A percentile compares a stretch with the other conserved stretches of the same genome.
phyloP scores from a whole-genome alignment of 257 asterid genomes.

The Solanum chiquidenum region DNA sequence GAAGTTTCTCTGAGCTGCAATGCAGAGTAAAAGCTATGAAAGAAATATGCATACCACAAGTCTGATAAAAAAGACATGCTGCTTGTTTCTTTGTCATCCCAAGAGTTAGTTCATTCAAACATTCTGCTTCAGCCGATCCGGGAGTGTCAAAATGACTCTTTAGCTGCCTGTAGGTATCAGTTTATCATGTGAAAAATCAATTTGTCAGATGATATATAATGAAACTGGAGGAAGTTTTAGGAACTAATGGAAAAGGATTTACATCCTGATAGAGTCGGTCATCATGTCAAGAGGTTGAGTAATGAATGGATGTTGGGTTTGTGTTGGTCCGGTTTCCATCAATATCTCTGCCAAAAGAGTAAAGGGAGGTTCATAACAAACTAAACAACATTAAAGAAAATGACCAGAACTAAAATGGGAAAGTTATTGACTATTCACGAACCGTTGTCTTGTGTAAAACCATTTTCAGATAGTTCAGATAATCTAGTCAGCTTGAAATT shows the following conservation, averaged over 20 bases:
- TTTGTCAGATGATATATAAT: background rate
- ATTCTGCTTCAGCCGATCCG: constrained; percentile 50
- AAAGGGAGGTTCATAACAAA: background rate
- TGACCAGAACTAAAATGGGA: background rate
- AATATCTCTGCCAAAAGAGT: constrained; percentile 41
- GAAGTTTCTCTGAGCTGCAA: background rate
- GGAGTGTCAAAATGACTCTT: constrained; percentile 83
- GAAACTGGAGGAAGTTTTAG: background rate
- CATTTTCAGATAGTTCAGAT: constrained; percentile 36
- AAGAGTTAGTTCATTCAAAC: constrained; percentile 51
- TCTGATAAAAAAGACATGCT: constrained; percentile 78
- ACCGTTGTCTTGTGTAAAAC: constrained; percentile 39
- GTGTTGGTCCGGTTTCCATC: constrained; percentile 89
- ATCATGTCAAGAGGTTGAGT: constrained; percentile 53
- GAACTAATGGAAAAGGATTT: constrained; percentile 8
- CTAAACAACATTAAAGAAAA: background rate
- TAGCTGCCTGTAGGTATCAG: constrained; percentile 55
- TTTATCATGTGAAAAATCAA: background rate
- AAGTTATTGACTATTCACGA: background rate
- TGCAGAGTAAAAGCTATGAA: background rate
- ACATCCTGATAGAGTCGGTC: constrained; percentile 66
- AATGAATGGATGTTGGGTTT: constrained; percentile 38
- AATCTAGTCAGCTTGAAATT: constrained; percentile 39
- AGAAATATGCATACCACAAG: constrained; percentile 45
- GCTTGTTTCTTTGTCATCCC: constrained; percentile 74